Percentiles rank a stretch among this genome's conserved stretches.
Evolutionary conservation across 441 rosid species (phyloP).

Genomic region (Erysimum cheiri): DNA sequence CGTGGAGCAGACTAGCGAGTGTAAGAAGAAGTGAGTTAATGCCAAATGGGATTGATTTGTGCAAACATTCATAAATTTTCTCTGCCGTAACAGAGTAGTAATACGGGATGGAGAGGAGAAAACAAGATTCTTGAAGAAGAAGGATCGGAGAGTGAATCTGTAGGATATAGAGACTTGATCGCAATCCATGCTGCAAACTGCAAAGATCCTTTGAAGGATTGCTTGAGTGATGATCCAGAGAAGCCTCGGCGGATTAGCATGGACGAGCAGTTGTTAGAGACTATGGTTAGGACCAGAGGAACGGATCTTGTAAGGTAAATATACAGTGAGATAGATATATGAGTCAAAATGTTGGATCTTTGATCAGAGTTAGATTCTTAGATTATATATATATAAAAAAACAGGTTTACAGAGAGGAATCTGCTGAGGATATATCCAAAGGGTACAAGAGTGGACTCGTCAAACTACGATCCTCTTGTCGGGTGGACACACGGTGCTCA

Average conservation of each 20-base stretch:
- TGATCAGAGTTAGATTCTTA: not conserved
- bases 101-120: slow-evolving; percentile 41
- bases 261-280: slow-evolving; percentile 75
- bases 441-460: slow-evolving; percentile 61
- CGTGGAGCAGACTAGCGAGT: slow-evolving; percentile 32
- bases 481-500: slow-evolving; percentile 88
- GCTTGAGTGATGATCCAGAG: slow-evolving; percentile 47
- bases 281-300: slow-evolving; percentile 50
- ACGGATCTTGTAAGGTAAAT: slow-evolving; percentile 45
- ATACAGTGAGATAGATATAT: slow-evolving; percentile 46
- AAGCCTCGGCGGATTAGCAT: slow-evolving; percentile 72
- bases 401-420: slow-evolving; percentile 66
- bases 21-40: slow-evolving; percentile 15
- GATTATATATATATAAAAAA: not conserved
- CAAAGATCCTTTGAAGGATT: slow-evolving; percentile 52
- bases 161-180: slow-evolving; percentile 48
- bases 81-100: slow-evolving; percentile 40
- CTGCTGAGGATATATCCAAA: slow-evolving; percentile 73
- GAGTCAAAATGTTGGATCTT: not conserved
- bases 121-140: slow-evolving; percentile 51
- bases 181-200: slow-evolving; percentile 75
- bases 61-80: not conserved
- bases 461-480: slow-evolving; percentile 67
- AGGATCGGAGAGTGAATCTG: slow-evolving; percentile 48
- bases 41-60: not conserved